These are phyloP conservation scores for Penicillium concentricum DNA, from an alignment of 2,329 filamentous ascomycete species.

Conservation along the genomic window DNA sequence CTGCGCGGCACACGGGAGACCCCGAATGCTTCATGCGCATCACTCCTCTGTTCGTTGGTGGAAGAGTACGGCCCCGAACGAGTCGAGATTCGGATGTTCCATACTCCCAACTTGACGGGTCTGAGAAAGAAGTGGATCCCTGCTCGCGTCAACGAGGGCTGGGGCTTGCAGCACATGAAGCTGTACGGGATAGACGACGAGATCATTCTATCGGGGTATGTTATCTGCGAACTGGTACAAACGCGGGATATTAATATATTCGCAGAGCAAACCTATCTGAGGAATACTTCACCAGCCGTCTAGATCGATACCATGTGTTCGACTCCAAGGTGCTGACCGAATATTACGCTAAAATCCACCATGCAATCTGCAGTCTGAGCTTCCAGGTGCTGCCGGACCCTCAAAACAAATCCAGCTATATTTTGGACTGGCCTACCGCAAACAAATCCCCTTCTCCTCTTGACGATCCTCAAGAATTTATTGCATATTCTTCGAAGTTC, in stretches of 20 bases:
- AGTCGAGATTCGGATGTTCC: constrained; percentile 95
- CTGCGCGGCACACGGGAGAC: constrained; percentile 88
- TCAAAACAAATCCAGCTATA: constrained; percentile 48
- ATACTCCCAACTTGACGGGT: constrained; percentile 92
- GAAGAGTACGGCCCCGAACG: constrained; percentile 77
- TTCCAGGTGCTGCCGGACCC: constrained; percentile 68
- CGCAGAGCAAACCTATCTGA: constrained; percentile 76
- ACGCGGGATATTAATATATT: constrained; percentile 4
- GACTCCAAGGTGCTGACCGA: constrained; percentile 74
- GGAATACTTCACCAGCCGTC: constrained; percentile 94
- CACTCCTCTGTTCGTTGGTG: constrained; percentile 79
- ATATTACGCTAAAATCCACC: constrained; percentile 77
- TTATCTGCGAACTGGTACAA: neutral
- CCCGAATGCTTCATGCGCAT: constrained; percentile 81
- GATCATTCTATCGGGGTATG: constrained; percentile 85
- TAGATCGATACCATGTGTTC: constrained; percentile 93
- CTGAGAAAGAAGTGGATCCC: constrained; percentile 80
- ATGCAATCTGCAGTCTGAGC: constrained; percentile 74
- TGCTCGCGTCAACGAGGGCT: constrained; percentile 91
- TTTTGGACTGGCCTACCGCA: constrained; percentile 68
- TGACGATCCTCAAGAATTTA: constrained; percentile 66
- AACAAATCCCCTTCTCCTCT: constrained; percentile 78
- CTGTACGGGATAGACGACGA: constrained; percentile 94
- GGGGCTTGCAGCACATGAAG: constrained; percentile 99
- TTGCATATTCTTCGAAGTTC: constrained; percentile 64